Percentiles rank a stretch among this genome's conserved stretches.
Conservation (phyloP, 2,329 filamentous ascomycete genomes). For the Xylariaceae sp. region DNA sequence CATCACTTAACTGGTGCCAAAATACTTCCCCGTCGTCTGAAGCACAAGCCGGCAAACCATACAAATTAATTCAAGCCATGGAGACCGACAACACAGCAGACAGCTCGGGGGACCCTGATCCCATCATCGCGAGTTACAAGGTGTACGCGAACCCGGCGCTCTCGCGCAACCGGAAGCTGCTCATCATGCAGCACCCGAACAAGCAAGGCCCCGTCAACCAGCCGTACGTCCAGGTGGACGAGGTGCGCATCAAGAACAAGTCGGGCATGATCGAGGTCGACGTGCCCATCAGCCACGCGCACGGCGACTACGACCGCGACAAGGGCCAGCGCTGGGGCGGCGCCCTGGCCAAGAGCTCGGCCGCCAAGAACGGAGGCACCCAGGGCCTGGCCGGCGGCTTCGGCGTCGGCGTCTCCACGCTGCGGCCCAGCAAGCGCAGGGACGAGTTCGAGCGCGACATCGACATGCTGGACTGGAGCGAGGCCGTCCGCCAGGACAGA, state of each 20-base stretch:
- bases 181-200: slow-evolving; percentile 87
- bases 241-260: slow-evolving; percentile 74
- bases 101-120: slow-evolving; percentile 48
- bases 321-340: slow-evolving; percentile 82
- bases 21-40: too few relatives aligned
- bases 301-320: slow-evolving; percentile 70
- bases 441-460: slow-evolving; percentile 37
- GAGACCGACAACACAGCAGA: slow-evolving; percentile 13
- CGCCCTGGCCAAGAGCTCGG: slow-evolving; percentile 58
- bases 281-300: slow-evolving; percentile 67
- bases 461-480: slow-evolving; percentile 58
- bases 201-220: slow-evolving; percentile 47
- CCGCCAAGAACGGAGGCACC: slow-evolving; percentile 56
- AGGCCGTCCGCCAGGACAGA: slow-evolving; percentile 62
- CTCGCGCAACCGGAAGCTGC: slow-evolving; percentile 57
- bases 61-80: slow-evolving; percentile 7
- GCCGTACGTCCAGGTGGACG: slow-evolving; percentile 61
- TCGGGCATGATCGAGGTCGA: slow-evolving; percentile 88
- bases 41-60: not conserved
- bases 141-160: slow-evolving; percentile 77
- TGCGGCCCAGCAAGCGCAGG: slow-evolving; percentile 34
- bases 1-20: not conserved
- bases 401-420: slow-evolving; percentile 48
- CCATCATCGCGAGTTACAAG: slow-evolving; percentile 70
- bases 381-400: slow-evolving; percentile 71